Conservation (phyloP, 768 basidiomycete species). For the Fistulinella prunicolor region DNA sequence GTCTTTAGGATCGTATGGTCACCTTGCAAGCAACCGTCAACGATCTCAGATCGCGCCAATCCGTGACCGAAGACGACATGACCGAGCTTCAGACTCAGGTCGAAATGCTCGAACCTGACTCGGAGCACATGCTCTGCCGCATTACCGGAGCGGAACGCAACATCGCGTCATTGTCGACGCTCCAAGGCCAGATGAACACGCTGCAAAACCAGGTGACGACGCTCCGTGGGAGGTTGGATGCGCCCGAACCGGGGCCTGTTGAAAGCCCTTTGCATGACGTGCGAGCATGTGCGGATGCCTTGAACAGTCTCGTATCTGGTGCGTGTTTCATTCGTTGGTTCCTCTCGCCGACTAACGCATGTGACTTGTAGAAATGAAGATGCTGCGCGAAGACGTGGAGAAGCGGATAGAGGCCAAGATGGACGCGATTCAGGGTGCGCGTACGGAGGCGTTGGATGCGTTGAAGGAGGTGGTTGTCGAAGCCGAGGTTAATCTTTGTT, state of each 20-base stretch:
- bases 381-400: slow-evolving; percentile 41
- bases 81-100: slow-evolving; percentile 36
- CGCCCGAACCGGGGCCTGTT: slow-evolving; percentile 2
- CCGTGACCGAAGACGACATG: slow-evolving; percentile 29
- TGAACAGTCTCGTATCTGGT: slow-evolving; percentile 45
- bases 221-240: slow-evolving; percentile 22
- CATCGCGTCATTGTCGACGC: slow-evolving; percentile 27
- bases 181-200: slow-evolving; percentile 23
- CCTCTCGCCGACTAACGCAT: background rate
- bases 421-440: slow-evolving; percentile 41
- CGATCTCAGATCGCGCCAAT: slow-evolving; percentile 24
- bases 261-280: slow-evolving; percentile 22
- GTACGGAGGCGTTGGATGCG: slow-evolving; percentile 36
- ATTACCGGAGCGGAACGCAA: slow-evolving; percentile 29
- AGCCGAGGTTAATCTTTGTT: slow-evolving; percentile 27
- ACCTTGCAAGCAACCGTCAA: slow-evolving; percentile 19
- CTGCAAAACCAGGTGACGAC: slow-evolving; percentile 20
- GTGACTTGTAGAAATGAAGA: slow-evolving; percentile 41
- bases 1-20: slow-evolving; percentile 24
- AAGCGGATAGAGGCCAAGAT: slow-evolving; percentile 47
- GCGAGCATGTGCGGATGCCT: slow-evolving; percentile 31
- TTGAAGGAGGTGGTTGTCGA: slow-evolving; percentile 37
- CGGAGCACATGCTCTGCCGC: slow-evolving; percentile 28
- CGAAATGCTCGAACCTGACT: slow-evolving; percentile 37
- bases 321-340: slow-evolving; percentile 5